Conservation (phyloP, 768 basidiomycete genomes). For the Lactarius indigo region DNA sequence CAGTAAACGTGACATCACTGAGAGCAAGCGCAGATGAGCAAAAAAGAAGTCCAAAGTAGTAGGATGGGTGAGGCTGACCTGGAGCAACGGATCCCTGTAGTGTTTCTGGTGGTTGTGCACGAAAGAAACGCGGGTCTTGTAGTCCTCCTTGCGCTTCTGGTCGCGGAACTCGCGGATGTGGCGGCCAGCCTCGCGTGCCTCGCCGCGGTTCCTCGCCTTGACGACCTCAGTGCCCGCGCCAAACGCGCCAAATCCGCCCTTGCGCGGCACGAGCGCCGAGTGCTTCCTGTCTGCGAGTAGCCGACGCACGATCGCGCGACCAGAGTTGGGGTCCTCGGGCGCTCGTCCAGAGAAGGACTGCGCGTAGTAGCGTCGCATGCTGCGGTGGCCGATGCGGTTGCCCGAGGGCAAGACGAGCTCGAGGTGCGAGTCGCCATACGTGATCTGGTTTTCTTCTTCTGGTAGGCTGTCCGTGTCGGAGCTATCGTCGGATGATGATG, state of each 20-base stretch:
- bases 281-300: conserved; percentile 82
- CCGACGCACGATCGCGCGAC: conserved; percentile 70
- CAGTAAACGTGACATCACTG: conserved; percentile 23
- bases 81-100: conserved; percentile 68
- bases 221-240: conserved; percentile 80
- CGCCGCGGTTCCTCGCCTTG: conserved; percentile 90
- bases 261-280: conserved; percentile 76
- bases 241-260: conserved; percentile 84
- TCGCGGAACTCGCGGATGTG: conserved; percentile 84
- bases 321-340: conserved; percentile 58
- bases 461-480: conserved; percentile 42
- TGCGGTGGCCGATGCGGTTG: conserved; percentile 86
- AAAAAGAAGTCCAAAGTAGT: not conserved
- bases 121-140: conserved; percentile 80
- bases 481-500: conserved; percentile 33
- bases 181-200: conserved; percentile 87
- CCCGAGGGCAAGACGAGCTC: conserved; percentile 95
- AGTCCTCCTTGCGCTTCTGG: conserved; percentile 70
- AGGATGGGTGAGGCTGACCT: conserved; percentile 34
- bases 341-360: conserved; percentile 65
- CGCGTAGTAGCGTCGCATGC: conserved; percentile 79
- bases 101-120: conserved; percentile 87
- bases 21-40: not conserved
- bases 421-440: conserved; percentile 74
- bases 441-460: conserved; percentile 46